These are phyloP conservation scores for Atkinsonella hypoxylon DNA, from an alignment of 2,329 filamentous ascomycete species.

Conservation along the genomic window DNA sequence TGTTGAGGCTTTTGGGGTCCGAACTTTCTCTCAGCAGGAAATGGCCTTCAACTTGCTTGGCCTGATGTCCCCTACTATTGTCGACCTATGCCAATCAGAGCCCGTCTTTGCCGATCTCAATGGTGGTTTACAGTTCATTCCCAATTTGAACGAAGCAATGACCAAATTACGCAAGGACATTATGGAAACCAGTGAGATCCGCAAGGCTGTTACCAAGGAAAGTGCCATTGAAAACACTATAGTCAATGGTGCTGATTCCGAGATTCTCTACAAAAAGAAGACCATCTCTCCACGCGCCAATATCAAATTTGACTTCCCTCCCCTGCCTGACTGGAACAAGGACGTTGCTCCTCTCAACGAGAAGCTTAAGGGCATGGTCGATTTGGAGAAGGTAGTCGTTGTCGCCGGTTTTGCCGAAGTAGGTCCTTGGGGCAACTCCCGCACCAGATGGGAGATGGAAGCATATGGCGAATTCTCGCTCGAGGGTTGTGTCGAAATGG, in stretches of 20 bases:
- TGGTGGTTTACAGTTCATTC: constrained; percentile 93
- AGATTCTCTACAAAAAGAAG: constrained; percentile 90
- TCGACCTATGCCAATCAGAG: constrained; percentile 89
- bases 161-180: constrained; percentile 86
- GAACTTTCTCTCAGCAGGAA: constrained; percentile 97
- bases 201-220: constrained; percentile 89
- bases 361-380: constrained; percentile 92
- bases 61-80: constrained; percentile 86
- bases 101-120: constrained; percentile 96
- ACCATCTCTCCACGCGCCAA: constrained; percentile 89
- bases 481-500: constrained; percentile 97
- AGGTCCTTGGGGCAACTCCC: constrained; percentile 95
- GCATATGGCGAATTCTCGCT: constrained; percentile 92
- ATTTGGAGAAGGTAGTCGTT: constrained; percentile 94
- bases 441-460: constrained; percentile 99
- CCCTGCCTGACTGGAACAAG: constrained; percentile 78
- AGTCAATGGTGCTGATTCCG: constrained; percentile 86
- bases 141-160: constrained; percentile 90
- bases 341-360: constrained; percentile 83
- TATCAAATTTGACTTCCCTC: constrained; percentile 94
- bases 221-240: constrained; percentile 94
- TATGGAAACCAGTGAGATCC: constrained; percentile 88
- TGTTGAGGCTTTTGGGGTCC: constrained; percentile 90
- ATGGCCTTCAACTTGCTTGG: constrained; percentile 99
- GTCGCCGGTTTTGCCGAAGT: constrained; percentile 94